A percentile compares a stretch with the other conserved stretches of the same genome.
Conservation (phyloP, 768 basidiomycete genomes). For the Pleurotus sapidus region DNA sequence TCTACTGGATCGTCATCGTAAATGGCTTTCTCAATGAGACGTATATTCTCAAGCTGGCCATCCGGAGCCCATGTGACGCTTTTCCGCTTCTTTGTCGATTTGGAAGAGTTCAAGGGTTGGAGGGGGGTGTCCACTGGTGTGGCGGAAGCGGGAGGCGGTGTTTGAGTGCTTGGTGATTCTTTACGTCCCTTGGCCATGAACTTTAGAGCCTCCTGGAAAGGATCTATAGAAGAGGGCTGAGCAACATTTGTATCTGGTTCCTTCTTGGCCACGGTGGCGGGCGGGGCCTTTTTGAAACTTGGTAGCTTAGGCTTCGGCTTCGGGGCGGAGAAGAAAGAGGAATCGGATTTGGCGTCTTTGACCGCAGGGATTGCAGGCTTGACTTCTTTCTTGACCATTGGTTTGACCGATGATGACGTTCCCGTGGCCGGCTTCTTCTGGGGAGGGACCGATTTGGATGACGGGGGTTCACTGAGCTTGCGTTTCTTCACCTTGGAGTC, state of each 20-base stretch:
- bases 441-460: slow-evolving; percentile 50
- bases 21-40: slow-evolving; percentile 79
- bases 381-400: slow-evolving; percentile 59
- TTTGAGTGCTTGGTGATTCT: slow-evolving; percentile 59
- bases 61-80: slow-evolving; percentile 78
- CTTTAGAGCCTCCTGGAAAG: slow-evolving; percentile 82
- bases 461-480: slow-evolving; percentile 54
- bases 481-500: slow-evolving; percentile 72
- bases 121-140: slow-evolving; percentile 24
- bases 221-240: slow-evolving; percentile 74
- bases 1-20: slow-evolving; percentile 88
- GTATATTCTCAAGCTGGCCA: slow-evolving; percentile 68
- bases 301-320: slow-evolving; percentile 83
- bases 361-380: slow-evolving; percentile 31
- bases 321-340: slow-evolving; percentile 85
- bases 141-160: slow-evolving; percentile 44
- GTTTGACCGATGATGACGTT: slow-evolving; percentile 33
- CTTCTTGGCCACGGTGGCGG: slow-evolving; percentile 38
- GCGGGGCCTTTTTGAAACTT: slow-evolving; percentile 79
- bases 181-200: slow-evolving; percentile 63
- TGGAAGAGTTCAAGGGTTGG: slow-evolving; percentile 22
- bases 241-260: slow-evolving; percentile 60
- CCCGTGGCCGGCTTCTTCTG: slow-evolving; percentile 65
- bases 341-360: slow-evolving; percentile 83
- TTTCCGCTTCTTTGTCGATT: slow-evolving; percentile 67